Base-by-base conservation (phyloP, 768 basidiomycete genomes). In the Termitomyces sp. region DNA sequence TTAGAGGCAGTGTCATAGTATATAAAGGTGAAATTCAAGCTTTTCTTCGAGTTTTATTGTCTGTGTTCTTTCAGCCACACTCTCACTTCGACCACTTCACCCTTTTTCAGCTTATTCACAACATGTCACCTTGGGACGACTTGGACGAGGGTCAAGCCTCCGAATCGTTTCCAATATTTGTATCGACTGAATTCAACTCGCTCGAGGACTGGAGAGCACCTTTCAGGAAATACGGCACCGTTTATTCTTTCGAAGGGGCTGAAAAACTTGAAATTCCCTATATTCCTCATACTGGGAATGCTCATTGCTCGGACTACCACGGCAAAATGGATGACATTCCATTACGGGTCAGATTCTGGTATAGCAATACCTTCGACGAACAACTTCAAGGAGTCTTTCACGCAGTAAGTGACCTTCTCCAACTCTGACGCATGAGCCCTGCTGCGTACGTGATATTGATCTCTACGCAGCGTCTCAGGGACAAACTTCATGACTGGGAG, bases 401-500 rank as follows among this genome's bases (percentile, higher is more conserved):
- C 13, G 48, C 4, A 46, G 65, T 63, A 22, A 57, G 67, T 52
- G 53, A 16, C 16, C 35, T 42, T 22, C 11, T 51, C 18, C 39
- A 13, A 24, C 22, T 9, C 18, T 5, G 12, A 28, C 24, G 1
- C 36, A 48, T 1, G 36, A 13, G 35, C 35, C 32, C 38, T 22
- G 32, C 5, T 44, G 22, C 4, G 7, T 22, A 32, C 7, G 5
- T 32, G 7, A 48, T 38, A 35, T 20, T 13, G 38, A 39, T 36
- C 28, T 24, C 13, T 50, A 5, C 18, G 11, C 22, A 66, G 65
- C 22, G 36, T 40, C 61, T 70, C n/a, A 35, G 11, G 35, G 53
- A 38, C 32, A 58, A 58, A 28, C 62, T 70, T 35, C 57, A 63
- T 33, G 53, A 59, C 12, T 70, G 69, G 69, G 62, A 60, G 44